These are phyloP conservation scores for Exophiala phaeomuriformis DNA, from an alignment of 2,329 filamentous ascomycete species.

Conservation along the genomic window DNA sequence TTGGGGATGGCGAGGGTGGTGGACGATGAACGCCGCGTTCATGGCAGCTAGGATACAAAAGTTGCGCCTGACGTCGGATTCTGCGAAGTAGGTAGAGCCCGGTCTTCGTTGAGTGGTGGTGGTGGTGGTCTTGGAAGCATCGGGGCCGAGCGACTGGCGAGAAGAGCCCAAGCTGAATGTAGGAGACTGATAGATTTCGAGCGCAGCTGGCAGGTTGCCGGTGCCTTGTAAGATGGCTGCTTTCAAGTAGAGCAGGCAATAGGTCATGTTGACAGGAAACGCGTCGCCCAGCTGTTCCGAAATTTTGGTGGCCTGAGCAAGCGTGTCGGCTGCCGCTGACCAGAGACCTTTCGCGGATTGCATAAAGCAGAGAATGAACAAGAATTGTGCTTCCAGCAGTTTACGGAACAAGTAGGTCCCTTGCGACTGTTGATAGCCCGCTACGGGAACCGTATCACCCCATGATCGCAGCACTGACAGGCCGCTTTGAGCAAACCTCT, in stretches of 20 bases:
- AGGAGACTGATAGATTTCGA: conserved; percentile 57
- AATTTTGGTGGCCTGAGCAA: conserved; percentile 48
- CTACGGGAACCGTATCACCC: conserved; percentile 32
- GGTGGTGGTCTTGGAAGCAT: conserved; percentile 14
- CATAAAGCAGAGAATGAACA: conserved; percentile 63
- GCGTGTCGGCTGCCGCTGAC: conserved; percentile 53
- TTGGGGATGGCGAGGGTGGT: conserved; percentile 52
- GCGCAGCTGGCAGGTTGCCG: conserved; percentile 62
- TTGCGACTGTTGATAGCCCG: conserved; percentile 18
- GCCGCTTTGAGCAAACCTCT: conserved; percentile 53
- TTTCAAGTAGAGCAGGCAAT: conserved; percentile 62
- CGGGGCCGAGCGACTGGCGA: conserved; percentile 19
- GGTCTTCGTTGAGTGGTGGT: not conserved
- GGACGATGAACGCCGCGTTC: conserved; percentile 66
- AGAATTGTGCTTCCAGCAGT: conserved; percentile 60
- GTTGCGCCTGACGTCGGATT: conserved; percentile 49
- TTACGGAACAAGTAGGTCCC: conserved; percentile 48
- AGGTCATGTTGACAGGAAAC: conserved; percentile 38
- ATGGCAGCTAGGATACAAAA: conserved; percentile 56
- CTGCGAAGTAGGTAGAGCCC: conserved; percentile 6
- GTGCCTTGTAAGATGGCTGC: conserved; percentile 71
- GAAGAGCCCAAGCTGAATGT: conserved; percentile 49
- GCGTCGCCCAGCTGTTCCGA: conserved; percentile 39
- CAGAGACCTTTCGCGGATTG: conserved; percentile 65
- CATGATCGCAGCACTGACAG: conserved; percentile 29